phyloP scores from a whole-genome alignment of 2,329 filamentous ascomycete genomes.

The Pestalotiopsis sp. region DNA sequence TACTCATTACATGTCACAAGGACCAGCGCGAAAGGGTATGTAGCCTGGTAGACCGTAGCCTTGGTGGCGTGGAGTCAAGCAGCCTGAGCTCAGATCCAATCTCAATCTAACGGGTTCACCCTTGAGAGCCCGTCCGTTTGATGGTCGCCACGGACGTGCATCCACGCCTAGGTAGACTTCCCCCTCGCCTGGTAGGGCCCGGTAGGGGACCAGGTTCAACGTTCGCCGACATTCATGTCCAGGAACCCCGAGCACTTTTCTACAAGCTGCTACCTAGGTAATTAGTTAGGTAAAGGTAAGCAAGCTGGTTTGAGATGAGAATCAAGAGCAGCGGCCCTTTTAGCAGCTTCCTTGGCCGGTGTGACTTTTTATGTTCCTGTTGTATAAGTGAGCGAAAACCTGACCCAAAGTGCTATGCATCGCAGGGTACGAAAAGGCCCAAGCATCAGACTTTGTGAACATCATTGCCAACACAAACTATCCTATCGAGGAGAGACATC shows the following conservation, averaged over 20 bases:
- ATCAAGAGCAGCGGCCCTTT: background rate
- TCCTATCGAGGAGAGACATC: background rate
- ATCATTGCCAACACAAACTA: too few species aligned
- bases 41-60: background rate
- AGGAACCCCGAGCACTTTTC: background rate
- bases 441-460: too few species aligned
- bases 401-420: background rate
- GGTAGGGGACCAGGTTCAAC: background rate
- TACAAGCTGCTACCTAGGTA: background rate
- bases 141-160: background rate
- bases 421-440: background rate
- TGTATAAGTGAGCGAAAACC: background rate
- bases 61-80: background rate
- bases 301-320: background rate
- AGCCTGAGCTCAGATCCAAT: background rate
- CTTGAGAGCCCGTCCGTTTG: background rate
- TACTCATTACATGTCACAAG: background rate
- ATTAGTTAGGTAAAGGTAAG: background rate
- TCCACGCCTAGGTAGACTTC: background rate
- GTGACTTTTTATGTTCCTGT: background rate
- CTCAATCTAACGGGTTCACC: background rate
- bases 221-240: background rate
- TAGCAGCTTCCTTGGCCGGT: background rate
- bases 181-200: background rate
- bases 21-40: background rate